Evolutionary conservation across 2,329 filamentous ascomycete genomes (phyloP).

Genomic region (Verticillium nonalfalfae): DNA sequence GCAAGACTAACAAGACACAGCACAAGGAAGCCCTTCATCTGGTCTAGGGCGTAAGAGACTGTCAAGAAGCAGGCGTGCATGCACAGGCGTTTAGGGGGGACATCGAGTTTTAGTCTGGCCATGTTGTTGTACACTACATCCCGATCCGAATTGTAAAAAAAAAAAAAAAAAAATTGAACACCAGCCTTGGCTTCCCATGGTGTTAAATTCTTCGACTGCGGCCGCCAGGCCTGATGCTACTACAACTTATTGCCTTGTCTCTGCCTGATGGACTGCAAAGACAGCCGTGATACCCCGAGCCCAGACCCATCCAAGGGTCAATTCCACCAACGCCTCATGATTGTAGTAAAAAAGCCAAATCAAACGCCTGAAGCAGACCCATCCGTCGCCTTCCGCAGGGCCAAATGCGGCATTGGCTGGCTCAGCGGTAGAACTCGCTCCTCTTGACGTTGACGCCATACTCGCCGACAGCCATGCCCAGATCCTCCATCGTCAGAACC

Average conservation of each 20-base stretch:
- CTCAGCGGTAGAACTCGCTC: constrained; percentile 87
- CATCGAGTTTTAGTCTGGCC: not conserved
- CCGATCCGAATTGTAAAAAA: no score
- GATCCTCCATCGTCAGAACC: constrained; percentile 95
- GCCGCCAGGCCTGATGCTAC: not conserved
- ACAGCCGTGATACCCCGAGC: not conserved
- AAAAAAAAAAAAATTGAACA: not conserved
- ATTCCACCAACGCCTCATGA: constrained; percentile 5
- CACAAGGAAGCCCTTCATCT: constrained; percentile 53
- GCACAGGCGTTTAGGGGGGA: not conserved
- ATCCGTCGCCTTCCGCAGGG: not conserved
- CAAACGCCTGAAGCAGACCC: constrained; percentile 3
- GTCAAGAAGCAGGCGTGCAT: not conserved
- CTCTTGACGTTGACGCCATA: constrained; percentile 97
- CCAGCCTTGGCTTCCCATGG: not conserved
- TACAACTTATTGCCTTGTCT: not conserved
- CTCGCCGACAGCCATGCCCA: constrained; percentile 96
- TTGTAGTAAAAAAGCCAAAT: not conserved
- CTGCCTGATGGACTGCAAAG: not conserved
- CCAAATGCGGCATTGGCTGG: not conserved
- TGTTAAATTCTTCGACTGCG: not conserved
- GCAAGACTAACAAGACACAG: constrained; percentile 21
- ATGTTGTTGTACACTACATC: not conserved
- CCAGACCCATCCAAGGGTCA: not conserved
- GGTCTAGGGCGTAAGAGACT: constrained; percentile 18